Conservation (phyloP, 495 filamentous ascomycete species). For the Penicillium alfredii region DNA sequence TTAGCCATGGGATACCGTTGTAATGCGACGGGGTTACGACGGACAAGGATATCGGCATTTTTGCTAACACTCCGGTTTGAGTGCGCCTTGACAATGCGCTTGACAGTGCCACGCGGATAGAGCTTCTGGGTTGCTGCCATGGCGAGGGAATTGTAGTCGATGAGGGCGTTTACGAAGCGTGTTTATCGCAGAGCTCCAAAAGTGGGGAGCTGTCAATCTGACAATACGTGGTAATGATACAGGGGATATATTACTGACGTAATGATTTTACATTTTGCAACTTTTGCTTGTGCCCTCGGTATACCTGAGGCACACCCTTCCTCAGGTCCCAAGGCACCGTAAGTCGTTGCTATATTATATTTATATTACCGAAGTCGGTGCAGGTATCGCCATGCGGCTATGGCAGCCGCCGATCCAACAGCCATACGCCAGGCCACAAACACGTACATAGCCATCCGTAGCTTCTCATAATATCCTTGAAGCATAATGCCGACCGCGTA, state of each 20-base stretch:
- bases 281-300: too few species aligned
- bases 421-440: constrained; percentile 36
- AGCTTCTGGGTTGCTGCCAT: constrained; percentile 57
- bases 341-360: too few species aligned
- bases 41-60: constrained; percentile 81
- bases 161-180: constrained; percentile 1
- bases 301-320: too few species aligned
- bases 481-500: constrained; percentile 58
- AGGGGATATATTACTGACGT: too few species aligned
- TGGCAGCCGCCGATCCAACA: constrained; percentile 27
- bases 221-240: too few species aligned
- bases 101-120: constrained; percentile 79
- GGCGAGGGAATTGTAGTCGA: not conserved
- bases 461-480: constrained; percentile 62
- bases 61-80: constrained; percentile 73
- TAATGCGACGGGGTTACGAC: constrained; percentile 13
- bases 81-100: constrained; percentile 85
- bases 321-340: too few species aligned
- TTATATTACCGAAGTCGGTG: constrained; percentile 12
- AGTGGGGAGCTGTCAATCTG: constrained; percentile 2
- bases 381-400: constrained; percentile 29
- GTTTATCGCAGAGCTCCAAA: too few species aligned
- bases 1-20: constrained; percentile 1
- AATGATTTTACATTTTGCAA: too few species aligned
- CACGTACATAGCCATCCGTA: constrained; percentile 54